Evolutionary conservation across 306 rosid species (phyloP).

Genomic region (Castanea sativa): DNA sequence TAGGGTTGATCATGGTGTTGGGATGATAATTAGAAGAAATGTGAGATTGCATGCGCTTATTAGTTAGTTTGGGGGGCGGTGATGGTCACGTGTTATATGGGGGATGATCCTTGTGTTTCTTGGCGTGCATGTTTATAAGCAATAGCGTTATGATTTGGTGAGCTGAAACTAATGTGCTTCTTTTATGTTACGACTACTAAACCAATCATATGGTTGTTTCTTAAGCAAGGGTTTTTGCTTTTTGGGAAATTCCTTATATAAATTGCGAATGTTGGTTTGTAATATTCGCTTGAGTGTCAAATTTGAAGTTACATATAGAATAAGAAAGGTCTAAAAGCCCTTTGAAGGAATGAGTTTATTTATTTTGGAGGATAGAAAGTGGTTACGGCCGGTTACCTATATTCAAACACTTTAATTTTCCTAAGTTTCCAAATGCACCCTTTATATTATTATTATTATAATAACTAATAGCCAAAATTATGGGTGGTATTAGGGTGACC

Average conservation of each 20-base stretch:
- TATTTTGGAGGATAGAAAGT: conserved; percentile 25
- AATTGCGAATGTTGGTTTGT: neutral
- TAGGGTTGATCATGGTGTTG: conserved; percentile 30
- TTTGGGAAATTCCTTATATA: neutral
- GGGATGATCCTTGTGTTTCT: conserved; percentile 29
- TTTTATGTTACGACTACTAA: neutral
- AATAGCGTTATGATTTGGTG: conserved; percentile 63
- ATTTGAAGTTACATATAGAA: neutral
- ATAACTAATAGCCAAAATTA: neutral
- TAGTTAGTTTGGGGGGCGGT: conserved; percentile 14
- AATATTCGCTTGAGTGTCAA: conserved; percentile 3
- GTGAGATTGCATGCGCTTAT: conserved; percentile 24
- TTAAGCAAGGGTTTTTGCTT: neutral
- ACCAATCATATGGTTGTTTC: neutral
- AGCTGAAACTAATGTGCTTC: conserved; percentile 44
- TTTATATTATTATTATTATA: neutral
- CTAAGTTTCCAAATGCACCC: conserved; percentile 1
- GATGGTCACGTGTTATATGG: conserved; percentile 38
- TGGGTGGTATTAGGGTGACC: neutral
- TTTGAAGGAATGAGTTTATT: neutral
- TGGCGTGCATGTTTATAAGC: conserved; percentile 50
- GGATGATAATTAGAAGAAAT: conserved; percentile 27
- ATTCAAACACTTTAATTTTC: conserved; percentile 18
- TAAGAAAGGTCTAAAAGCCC: neutral
- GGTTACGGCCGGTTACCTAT: conserved; percentile 57